Base-by-base conservation (phyloP, 345 rosid genomes). In the Lagerstroemia speciosa region DNA sequence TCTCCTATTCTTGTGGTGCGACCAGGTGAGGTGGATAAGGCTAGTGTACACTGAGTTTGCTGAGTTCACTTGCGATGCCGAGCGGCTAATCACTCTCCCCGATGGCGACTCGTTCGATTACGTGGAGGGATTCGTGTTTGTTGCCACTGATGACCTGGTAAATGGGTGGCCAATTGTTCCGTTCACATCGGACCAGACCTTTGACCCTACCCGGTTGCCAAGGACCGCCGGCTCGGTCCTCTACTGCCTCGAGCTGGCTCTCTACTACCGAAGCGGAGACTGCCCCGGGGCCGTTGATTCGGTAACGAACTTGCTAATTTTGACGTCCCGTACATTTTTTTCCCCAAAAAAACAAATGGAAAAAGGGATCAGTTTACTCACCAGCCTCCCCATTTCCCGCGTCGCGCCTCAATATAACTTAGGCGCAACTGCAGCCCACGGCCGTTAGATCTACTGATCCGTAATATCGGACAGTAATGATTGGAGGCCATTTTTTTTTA, bases 1-100 rank as follows among this genome's bases (percentile, higher is more conserved):
- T 2, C 16, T 12, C 16, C 22, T 46, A 46, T 46, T 46, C 17
- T 50, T 10, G 60, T 29, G 48, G 36, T 30, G 63, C 34, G 62
- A 77, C 82, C 79, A 93, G 97, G 96, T 90, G 84, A 84, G 90
- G 77, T 93, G 97, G 96, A 84, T 93, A 80, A 86, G 96, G 67
- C 69, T 91, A 27, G 91, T 93, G 22, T 93, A 93, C 65, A 12
- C 84, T 30, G 88, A 85, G 79, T 93, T 93, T 52, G 84, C 73
- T 45, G 87, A 84, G 67, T 93, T 74, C 76, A 83, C 85, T 30
- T 79, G 80, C 31, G 97, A 87, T 53, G 92, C 92, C 5, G 98
- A 93, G 89, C 83, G 74, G 74, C 84, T 93, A 43, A 91, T 93
- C 83, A 87, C 77, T 73, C 85, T 66, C 38, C 76, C 77, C 27